Conservation (phyloP, 768 basidiomycete genomes). For the Leucosporidium yakuticum region DNA sequence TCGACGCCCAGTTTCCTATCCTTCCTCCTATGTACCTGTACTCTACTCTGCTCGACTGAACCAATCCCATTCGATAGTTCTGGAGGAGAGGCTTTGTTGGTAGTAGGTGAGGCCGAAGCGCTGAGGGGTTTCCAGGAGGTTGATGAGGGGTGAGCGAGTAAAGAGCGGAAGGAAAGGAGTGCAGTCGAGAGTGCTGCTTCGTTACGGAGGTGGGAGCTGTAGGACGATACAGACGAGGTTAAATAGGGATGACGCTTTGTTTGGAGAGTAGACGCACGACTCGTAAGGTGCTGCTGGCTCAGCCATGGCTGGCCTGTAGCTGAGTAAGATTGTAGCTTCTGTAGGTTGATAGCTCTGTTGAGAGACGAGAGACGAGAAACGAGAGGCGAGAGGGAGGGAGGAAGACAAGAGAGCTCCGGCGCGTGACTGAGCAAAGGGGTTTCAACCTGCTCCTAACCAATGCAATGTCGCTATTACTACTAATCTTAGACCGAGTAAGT, state of each 20-base stretch:
- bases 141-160: constrained; percentile 64
- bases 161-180: constrained; percentile 58
- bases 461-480: too few relatives aligned
- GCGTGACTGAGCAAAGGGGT: too few relatives aligned
- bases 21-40: constrained; percentile 67
- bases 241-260: too few relatives aligned
- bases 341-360: background rate
- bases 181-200: background rate
- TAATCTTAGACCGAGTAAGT: too few relatives aligned
- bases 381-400: background rate
- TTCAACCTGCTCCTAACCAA: too few relatives aligned
- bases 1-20: constrained; percentile 61
- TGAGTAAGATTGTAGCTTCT: background rate
- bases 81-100: constrained; percentile 55
- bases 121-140: constrained; percentile 73
- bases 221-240: too few relatives aligned
- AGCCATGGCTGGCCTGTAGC: background rate
- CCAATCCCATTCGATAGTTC: constrained; percentile 47
- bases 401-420: background rate
- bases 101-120: constrained; percentile 37
- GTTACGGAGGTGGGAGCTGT: background rate
- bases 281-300: too few relatives aligned
- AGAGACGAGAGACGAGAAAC: background rate
- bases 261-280: too few relatives aligned
- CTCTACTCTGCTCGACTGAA: constrained; percentile 61